Evolutionary conservation across 768 basidiomycete genomes (phyloP), one percentile per base, ranked within the genome.

Genomic region (Pleurotus giganteus): DNA sequence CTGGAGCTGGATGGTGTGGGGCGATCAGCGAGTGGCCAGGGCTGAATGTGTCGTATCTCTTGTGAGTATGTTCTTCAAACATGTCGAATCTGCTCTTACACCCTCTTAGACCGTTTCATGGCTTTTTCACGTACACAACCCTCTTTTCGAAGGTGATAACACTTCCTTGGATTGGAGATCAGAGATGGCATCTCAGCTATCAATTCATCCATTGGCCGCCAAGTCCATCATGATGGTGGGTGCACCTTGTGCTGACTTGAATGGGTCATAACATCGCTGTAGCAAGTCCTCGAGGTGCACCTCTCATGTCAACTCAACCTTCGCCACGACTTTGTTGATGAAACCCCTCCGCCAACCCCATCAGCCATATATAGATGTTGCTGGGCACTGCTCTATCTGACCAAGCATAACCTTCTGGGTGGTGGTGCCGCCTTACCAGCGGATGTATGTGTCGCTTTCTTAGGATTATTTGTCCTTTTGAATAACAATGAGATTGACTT

Each of bases 1-100:
- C 1, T 89, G 88, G 88, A 74, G 73, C 52, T 91, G 89, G 88
- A 67, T 63, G 9, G 66, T 76, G 5, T 90, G 86, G 85, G 65
- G 69, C 44, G 86, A 88, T 60, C 70, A 71, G 55, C 75, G 81
- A 19, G 64, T 71, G 34, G 72, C 77, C 26, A 67, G 82, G 31
- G 69, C 76, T 1, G 85, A 86, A 51, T 69, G 69, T 26, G 71
- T 87, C 43, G 66, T 73, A 4, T 64, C 64, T 44, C 60, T 86
- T 56, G 88, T 87, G 60, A 61, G 77, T 63, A 29, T 4, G 43
- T 8, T 57, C 39, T 29, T 29, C 17, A 42, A 9, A 43, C 0
- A 19, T 27, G 15, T 39, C 1, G 31, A 19, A 37, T 2, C 32
- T 26, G 12, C 4, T 17, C 36, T 29, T 50, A 45, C 12, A 8